These are phyloP conservation scores for Rosa chinensis DNA, from an alignment of 306 rosid species.

Conservation along the genomic window DNA sequence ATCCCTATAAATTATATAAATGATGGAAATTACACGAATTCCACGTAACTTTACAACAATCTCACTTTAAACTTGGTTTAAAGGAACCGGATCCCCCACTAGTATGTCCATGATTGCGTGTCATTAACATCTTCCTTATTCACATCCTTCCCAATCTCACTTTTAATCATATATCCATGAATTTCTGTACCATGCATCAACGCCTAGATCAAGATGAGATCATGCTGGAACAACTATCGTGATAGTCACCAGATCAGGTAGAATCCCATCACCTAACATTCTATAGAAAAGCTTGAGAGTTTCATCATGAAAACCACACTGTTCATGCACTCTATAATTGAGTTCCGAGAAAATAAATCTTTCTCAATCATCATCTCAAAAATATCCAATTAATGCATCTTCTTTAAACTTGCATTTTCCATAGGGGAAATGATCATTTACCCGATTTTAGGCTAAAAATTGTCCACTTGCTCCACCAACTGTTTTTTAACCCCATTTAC, in stretches of 20 bases:
- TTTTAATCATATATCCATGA: conserved; percentile 64
- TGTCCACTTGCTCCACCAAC: no score
- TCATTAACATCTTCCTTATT: conserved; percentile 29
- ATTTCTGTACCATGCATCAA: conserved; percentile 71
- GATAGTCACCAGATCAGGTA: conserved; percentile 73
- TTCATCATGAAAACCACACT: conserved; percentile 50
- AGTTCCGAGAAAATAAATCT: conserved; percentile 86
- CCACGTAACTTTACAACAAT: no score
- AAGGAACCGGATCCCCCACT: conserved; percentile 37
- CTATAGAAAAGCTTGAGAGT: conserved; percentile 59
- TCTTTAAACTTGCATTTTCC: conserved; percentile 59
- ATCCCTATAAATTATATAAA: no score
- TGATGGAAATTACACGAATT: no score
- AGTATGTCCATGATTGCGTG: conserved; percentile 76
- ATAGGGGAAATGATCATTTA: no score
- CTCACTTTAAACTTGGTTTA: no score
- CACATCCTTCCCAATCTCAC: conserved; percentile 43
- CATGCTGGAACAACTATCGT: conserved; percentile 70
- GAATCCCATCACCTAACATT: conserved; percentile 55
- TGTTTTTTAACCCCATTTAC: no score
- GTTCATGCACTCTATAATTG: conserved; percentile 63
- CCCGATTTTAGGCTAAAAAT: no score
- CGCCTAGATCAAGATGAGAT: conserved; percentile 65
- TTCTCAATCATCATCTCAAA: conserved; percentile 69
- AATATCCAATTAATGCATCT: conserved; percentile 47